Evolutionary conservation across 768 basidiomycete genomes (phyloP).

Genomic region (Scleroderma bovista): DNA sequence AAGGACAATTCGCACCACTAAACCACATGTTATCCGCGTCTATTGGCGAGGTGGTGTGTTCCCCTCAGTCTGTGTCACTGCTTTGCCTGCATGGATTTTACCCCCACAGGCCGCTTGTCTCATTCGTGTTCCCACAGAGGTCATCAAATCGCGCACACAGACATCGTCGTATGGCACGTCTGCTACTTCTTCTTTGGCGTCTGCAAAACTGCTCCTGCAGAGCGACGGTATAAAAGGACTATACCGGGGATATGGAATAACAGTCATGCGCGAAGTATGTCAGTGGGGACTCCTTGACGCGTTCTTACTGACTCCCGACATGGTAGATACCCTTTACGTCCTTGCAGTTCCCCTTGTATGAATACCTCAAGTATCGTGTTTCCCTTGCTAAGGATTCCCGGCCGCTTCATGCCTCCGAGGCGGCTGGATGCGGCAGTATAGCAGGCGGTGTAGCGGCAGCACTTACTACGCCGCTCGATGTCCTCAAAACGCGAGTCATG

Average conservation of each 20-base stretch:
- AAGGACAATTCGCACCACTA: conserved; percentile 59
- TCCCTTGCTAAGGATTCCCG: conserved; percentile 50
- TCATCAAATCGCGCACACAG: conserved; percentile 91
- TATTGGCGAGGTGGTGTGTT: conserved; percentile 50
- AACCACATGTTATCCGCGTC: conserved; percentile 59
- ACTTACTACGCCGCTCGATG: conserved; percentile 90
- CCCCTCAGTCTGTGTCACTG: conserved; percentile 4
- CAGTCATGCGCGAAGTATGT: conserved; percentile 61
- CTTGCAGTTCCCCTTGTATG: conserved; percentile 94
- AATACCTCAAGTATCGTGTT: conserved; percentile 69
- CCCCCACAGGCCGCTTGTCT: conserved; percentile 71
- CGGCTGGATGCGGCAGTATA: conserved; percentile 84
- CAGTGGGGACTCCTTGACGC: neutral
- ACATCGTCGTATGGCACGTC: conserved; percentile 68
- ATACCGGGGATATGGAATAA: conserved; percentile 83
- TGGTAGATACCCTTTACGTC: conserved; percentile 91
- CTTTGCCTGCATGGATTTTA: conserved; percentile 8
- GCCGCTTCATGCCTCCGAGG: conserved; percentile 62
- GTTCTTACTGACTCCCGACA: conserved; percentile 7
- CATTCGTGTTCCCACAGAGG: conserved; percentile 92
- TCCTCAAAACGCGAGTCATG: conserved; percentile 97
- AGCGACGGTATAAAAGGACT: conserved; percentile 73
- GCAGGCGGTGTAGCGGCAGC: conserved; percentile 90
- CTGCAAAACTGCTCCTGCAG: conserved; percentile 49
- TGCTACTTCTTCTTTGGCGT: conserved; percentile 53